Base-by-base conservation (phyloP, 306 rosid genomes). In the Trifolium dubium region DNA sequence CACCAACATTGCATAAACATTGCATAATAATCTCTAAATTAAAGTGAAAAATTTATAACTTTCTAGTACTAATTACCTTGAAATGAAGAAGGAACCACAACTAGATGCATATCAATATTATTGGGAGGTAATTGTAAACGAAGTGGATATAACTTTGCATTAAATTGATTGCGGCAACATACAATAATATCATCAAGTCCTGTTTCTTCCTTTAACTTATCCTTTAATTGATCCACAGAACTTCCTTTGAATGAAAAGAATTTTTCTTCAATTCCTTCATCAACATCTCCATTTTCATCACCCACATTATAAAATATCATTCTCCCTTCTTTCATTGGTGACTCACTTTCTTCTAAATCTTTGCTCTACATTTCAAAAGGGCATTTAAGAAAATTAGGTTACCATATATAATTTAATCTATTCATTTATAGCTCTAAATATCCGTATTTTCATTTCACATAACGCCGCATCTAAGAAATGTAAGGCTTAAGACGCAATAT, bases 81-180 rank as follows among this genome's bases (percentile, higher is more conserved):
- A 1, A 77, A 65, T 0, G 78, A 69, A 4, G 89, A 76, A 61
- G 82, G 89, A 80, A 89, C 87, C 6, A 90, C 73, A 6, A 92
- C 77, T 3, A 92, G 78, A 7, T 89, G 91, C 87, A 90, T 77
- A 10, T 86, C 88, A 15, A 86, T 3, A 12, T 92, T 90, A 87
- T 92, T 87, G 2, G 98, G 98, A 19, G 98, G 98, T 72, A 92
- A 90, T 46, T 90, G 97, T 23, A 92, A 81, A 62, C 85, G 91
- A 43, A 90, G 88, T 7, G 96, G 95, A 72, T 76, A 83, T 4
- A 92, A 88, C 72, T 87, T 78, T 4, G 89, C 89, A 61, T 74
- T 90, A 41, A 92, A 80, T 1, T 89, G 96, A 64, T 89, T 92
- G 34, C 88, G 89, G 0, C 88, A 80, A 67, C 98, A 90, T 13